Evolutionary conservation across 1,284 basidiomycete species (phyloP).

Genomic region (Omphalotus olearius): DNA sequence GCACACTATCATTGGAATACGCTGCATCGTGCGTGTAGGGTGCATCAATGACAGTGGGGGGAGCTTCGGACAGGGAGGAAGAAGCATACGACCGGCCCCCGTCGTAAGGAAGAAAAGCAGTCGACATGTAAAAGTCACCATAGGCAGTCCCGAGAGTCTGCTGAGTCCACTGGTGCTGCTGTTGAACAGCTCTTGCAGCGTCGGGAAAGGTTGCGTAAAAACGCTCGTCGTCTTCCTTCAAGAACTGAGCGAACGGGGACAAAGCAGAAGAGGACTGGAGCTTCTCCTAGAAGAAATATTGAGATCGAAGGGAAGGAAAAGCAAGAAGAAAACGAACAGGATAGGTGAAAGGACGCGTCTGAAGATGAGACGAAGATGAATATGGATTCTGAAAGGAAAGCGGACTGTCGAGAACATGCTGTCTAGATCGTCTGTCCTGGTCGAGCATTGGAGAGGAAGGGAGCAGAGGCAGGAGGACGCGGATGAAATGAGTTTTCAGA

Average conservation of each 20-base stretch:
- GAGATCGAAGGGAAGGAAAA: background rate
- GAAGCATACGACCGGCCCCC: slow-evolving; percentile 1
- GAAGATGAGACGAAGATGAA: background rate
- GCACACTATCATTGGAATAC: background rate
- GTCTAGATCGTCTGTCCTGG: background rate
- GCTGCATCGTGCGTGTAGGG: background rate
- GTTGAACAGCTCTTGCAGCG: slow-evolving; percentile 8
- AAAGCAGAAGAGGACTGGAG: background rate
- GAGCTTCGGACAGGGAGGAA: background rate
- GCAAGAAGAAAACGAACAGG: slow-evolving; percentile 3
- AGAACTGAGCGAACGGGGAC: slow-evolving; percentile 8
- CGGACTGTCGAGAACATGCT: background rate
- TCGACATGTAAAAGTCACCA: slow-evolving; percentile 1
- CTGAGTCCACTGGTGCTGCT: background rate
- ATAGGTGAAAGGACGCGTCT: slow-evolving; percentile 2
- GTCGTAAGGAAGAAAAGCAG: slow-evolving; percentile 2
- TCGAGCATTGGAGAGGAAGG: background rate
- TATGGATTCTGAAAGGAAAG: background rate
- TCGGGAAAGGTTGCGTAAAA: slow-evolving; percentile 15
- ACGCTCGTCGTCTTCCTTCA: slow-evolving; percentile 13
- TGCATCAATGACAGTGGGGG: background rate
- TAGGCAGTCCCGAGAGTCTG: background rate
- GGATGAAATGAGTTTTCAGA: slow-evolving; percentile 1
- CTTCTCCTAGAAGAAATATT: background rate
- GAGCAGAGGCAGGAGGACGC: background rate